A percentile compares a stretch with the other conserved stretches of the same genome.
phyloP scores from a whole-genome alignment of 768 basidiomycete species.

The Antrodiella citrinella region DNA sequence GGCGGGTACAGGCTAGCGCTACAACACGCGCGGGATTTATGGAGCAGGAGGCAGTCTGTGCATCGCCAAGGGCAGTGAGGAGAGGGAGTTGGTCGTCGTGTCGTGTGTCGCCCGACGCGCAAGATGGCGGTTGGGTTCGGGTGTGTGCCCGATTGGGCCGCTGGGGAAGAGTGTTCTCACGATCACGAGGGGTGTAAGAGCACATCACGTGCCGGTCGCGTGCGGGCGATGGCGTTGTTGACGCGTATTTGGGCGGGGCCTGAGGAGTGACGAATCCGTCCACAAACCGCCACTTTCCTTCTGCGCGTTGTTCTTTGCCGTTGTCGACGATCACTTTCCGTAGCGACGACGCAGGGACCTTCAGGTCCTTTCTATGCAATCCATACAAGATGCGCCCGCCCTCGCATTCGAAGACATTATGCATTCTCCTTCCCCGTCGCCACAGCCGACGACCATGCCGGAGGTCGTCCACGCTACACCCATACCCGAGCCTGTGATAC shows the following conservation, averaged over 20 bases:
- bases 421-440: constrained; percentile 5
- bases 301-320: not conserved
- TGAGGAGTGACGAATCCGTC: too few species aligned
- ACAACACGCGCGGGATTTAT: not conserved
- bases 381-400: not conserved
- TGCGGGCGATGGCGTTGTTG: not conserved
- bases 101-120: not conserved
- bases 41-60: not conserved
- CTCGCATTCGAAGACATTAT: constrained; percentile 1
- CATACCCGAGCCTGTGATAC: not conserved
- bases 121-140: not conserved
- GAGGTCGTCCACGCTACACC: not conserved
- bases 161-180: not conserved
- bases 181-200: not conserved
- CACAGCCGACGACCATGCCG: not conserved
- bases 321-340: not conserved
- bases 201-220: not conserved
- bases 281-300: not conserved
- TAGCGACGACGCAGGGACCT: not conserved
- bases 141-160: too few species aligned
- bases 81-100: not conserved
- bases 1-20: not conserved
- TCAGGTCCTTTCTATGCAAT: not conserved
- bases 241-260: not conserved
- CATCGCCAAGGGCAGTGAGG: not conserved